Percentiles rank a stretch among this genome's conserved stretches.
Conservation (phyloP, 305 asterid species). For the Fraxinus xanthoxyloides region DNA sequence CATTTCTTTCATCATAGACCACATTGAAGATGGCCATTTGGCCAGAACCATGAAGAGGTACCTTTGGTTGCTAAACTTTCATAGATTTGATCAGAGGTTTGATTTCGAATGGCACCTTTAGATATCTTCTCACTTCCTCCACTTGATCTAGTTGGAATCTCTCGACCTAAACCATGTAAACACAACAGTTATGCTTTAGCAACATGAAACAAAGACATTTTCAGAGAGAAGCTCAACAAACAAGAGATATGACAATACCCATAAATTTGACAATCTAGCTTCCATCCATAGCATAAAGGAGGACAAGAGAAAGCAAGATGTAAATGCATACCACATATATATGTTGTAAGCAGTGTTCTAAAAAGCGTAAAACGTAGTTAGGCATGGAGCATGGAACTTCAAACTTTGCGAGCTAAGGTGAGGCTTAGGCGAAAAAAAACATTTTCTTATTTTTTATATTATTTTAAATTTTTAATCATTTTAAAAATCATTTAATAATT, state of each 20-base stretch:
- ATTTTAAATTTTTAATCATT: too few species aligned
- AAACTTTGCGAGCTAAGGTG: too few species aligned
- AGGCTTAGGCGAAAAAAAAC: too few species aligned
- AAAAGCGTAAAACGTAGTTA: too few species aligned
- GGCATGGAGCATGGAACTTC: too few species aligned
- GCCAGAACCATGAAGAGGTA: neutral
- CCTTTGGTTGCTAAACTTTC: neutral
- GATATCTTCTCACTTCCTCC: neutral
- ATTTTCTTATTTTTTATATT: too few species aligned
- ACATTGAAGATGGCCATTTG: neutral
- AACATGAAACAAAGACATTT: slow-evolving; percentile 5
- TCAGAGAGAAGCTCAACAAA: slow-evolving; percentile 1
- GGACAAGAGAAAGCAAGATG: neutral
- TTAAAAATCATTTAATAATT: too few species aligned
- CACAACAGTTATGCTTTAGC: slow-evolving; percentile 5
- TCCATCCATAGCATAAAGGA: slow-evolving; percentile 7
- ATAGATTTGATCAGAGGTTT: slow-evolving; percentile 4
- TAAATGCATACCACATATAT: neutral
- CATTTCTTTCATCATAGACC: neutral
- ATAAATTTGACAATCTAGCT: slow-evolving; percentile 7
- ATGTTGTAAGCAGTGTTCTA: neutral
- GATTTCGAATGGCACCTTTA: slow-evolving; percentile 11
- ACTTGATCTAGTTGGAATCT: slow-evolving; percentile 2
- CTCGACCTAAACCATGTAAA: slow-evolving; percentile 2
- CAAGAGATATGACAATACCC: slow-evolving; percentile 10